Evolutionary conservation across 2,329 filamentous ascomycete species (phyloP), one percentile per base, ranked within the genome.

Genomic region (Botrytis galanthina): DNA sequence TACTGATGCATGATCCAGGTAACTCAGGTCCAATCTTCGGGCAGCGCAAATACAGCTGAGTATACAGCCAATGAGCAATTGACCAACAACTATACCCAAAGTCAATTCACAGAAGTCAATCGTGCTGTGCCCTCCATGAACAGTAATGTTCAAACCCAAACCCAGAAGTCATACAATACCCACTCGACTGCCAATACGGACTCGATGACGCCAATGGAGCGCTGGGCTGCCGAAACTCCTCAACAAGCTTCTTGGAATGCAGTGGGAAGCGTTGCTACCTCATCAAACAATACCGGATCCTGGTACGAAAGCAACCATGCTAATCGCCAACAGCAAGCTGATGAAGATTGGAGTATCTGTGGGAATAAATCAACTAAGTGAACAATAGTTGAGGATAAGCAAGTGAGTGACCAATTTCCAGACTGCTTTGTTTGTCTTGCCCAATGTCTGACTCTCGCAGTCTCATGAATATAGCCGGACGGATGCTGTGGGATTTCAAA

Each of bases 301-400:
- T 7, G 12, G 9, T 29, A 26, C 8, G 29, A 32, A 39, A 12
- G 14, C 22, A 51, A n/a, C 1, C 4, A 29, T 64, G 48, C 10
- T 20, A 1, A 57, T 42, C 37, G 35, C 4, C 62, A 60, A 9
- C 35, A 66, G n/a, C 48, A 59, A 9, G 12, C 32, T 26, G 22
- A 14, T 35, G 70, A 67, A 2, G 48, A 67, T 37, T 72, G 70
- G 70, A 72, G 70, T 59, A 18, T 46, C 12, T 60, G 48, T 16
- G 70, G 37, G 16, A 72, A 72, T 12, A 20, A 26, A 14, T 72
- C 70, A 46, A 67, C 39, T 2, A 32, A 12, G 9, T 44, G 57
- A 22, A 37, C 3, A 37, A 26, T 29, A 37, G 22, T 14, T 18
- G 22, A 1, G 39, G 18, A 63, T 44, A 2, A 42, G 16, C 26